Conservation (phyloP, 805 yeast genomes). For the Ogataea pini region DNA sequence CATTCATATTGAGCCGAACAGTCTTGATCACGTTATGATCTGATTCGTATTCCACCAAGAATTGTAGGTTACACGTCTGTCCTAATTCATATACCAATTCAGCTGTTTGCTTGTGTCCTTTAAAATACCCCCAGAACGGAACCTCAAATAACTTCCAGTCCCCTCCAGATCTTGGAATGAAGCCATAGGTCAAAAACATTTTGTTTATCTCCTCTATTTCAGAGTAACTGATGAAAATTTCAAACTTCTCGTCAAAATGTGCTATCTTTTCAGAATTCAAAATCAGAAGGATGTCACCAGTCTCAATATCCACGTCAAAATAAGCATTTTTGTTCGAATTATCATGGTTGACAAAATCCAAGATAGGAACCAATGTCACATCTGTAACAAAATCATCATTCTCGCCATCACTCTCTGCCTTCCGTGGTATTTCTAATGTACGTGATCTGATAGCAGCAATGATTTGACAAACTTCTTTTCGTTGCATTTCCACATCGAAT, state of each 20-base stretch:
- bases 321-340: slow-evolving; percentile 47
- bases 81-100: slow-evolving; percentile 35
- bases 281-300: slow-evolving; percentile 45
- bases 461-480: slow-evolving; percentile 23
- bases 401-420: neutral
- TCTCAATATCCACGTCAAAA: slow-evolving; percentile 57
- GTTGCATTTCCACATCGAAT: slow-evolving; percentile 13
- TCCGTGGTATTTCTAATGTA: slow-evolving; percentile 64
- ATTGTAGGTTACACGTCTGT: slow-evolving; percentile 43
- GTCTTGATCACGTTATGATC: slow-evolving; percentile 15
- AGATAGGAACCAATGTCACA: slow-evolving; percentile 60
- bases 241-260: slow-evolving; percentile 19
- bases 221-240: slow-evolving; percentile 47
- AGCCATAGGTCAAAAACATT: slow-evolving; percentile 47
- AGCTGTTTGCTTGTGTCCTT: slow-evolving; percentile 6
- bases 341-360: slow-evolving; percentile 70
- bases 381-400: slow-evolving; percentile 41
- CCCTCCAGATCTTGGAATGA: slow-evolving; percentile 38
- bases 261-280: slow-evolving; percentile 22
- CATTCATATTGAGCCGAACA: slow-evolving; percentile 32
- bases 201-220: slow-evolving; percentile 43
- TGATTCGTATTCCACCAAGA: slow-evolving; percentile 31
- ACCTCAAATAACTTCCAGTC: slow-evolving; percentile 34
- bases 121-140: slow-evolving; percentile 36
- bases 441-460: slow-evolving; percentile 55